A percentile compares a stretch with the other conserved stretches of the same genome.
These are phyloP conservation scores for Pseudocercospora eumusae DNA, from an alignment of 2,329 filamentous ascomycete genomes.

Conservation along the genomic window DNA sequence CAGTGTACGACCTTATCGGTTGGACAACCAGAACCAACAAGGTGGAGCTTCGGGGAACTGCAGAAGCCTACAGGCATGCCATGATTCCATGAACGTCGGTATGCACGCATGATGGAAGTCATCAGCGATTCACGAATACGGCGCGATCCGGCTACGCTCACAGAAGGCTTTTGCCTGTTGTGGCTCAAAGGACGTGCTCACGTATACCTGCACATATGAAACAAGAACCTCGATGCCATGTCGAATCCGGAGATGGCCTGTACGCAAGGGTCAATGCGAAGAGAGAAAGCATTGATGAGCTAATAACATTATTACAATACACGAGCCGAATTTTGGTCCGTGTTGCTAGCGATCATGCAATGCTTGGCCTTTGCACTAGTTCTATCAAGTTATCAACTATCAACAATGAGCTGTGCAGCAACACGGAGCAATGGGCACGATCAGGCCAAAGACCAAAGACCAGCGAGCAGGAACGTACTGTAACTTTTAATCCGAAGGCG, in stretches of 20 bases:
- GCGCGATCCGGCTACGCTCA: neutral
- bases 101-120: neutral
- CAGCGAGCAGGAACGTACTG: neutral
- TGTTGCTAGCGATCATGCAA: neutral
- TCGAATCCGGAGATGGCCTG: neutral
- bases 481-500: neutral
- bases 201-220: no score
- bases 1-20: neutral
- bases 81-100: neutral
- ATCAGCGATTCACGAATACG: neutral
- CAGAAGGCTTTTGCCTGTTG: no score
- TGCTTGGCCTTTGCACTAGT: neutral
- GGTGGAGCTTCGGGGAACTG: neutral
- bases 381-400: no score
- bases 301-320: no score
- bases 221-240: neutral
- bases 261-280: neutral
- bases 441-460: neutral
- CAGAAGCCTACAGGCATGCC: neutral
- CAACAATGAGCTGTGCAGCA: neutral
- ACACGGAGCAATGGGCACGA: neutral
- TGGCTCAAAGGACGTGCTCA: no score
- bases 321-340: neutral
- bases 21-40: neutral
- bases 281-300: neutral